These are phyloP conservation scores for Trichoderma guizhouense DNA, from an alignment of 2,329 filamentous ascomycete species.

Conservation along the genomic window DNA sequence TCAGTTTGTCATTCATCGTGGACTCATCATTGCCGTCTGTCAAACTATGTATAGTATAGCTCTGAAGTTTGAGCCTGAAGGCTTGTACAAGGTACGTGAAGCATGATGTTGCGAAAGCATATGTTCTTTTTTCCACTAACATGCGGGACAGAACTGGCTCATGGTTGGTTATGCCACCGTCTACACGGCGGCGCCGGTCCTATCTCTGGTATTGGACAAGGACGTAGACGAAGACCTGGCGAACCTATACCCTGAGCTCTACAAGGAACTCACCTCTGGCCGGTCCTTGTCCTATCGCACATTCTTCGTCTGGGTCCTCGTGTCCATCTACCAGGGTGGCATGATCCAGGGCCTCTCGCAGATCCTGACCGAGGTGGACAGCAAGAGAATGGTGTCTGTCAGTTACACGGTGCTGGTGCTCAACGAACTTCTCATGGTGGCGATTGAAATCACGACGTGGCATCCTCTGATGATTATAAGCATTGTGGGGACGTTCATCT, in stretches of 20 bases:
- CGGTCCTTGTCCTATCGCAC: conserved; percentile 85
- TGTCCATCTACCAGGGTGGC: conserved; percentile 91
- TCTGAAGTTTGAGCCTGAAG: conserved; percentile 86
- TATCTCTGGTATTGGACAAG: conserved; percentile 88
- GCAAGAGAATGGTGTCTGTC: conserved; percentile 77
- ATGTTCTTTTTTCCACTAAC: conserved; percentile 23
- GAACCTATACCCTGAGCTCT: conserved; percentile 93
- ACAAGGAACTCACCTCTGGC: conserved; percentile 92
- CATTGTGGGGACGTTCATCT: conserved; percentile 74
- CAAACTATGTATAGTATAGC: conserved; percentile 98
- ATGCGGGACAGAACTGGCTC: conserved; percentile 69
- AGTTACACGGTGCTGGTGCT: conserved; percentile 88
- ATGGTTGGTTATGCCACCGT: conserved; percentile 94
- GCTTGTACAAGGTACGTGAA: conserved; percentile 68
- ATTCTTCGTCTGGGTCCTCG: conserved; percentile 94
- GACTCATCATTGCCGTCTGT: conserved; percentile 89
- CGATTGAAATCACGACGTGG: conserved; percentile 95
- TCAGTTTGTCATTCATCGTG: conserved; percentile 97
- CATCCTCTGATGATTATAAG: conserved; percentile 86
- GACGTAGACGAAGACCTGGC: conserved; percentile 93
- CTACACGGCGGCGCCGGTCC: conserved; percentile 90
- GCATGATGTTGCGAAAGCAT: no score
- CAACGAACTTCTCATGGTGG: conserved; percentile 97
- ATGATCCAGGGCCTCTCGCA: conserved; percentile 95
- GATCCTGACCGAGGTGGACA: conserved; percentile 75